Evolutionary conservation across 331 rosid genomes (phyloP).

Genomic region (Quercus tomentella): DNA sequence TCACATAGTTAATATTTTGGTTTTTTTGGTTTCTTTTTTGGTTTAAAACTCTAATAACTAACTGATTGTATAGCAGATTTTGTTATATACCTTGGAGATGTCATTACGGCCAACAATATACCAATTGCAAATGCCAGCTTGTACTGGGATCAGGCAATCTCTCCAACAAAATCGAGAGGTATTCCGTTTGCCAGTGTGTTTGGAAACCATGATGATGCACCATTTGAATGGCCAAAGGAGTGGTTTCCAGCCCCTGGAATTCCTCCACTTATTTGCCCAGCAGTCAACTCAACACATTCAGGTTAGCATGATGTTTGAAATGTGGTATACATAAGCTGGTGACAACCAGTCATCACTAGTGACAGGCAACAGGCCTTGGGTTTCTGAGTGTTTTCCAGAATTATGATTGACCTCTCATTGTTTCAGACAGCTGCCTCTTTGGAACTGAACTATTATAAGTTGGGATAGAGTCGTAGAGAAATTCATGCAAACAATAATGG

Average conservation of each 20-base stretch:
- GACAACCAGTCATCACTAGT: neutral
- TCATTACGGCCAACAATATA: constrained; percentile 76
- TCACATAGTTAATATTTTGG: neutral
- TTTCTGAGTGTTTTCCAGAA: neutral
- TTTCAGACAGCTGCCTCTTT: neutral
- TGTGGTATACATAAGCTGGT: neutral
- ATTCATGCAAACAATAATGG: neutral
- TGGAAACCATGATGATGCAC: constrained; percentile 87
- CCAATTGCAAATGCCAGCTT: constrained; percentile 63
- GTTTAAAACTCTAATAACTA: constrained; percentile 13
- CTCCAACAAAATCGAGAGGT: constrained; percentile 65
- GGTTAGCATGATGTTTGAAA: constrained; percentile 31
- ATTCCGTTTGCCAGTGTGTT: constrained; percentile 78
- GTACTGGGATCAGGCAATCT: constrained; percentile 74
- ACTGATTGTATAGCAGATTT: constrained; percentile 48
- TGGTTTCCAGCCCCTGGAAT: constrained; percentile 78
- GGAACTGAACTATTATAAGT: neutral
- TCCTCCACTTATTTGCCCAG: constrained; percentile 52
- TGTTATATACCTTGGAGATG: constrained; percentile 85
- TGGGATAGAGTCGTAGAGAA: neutral
- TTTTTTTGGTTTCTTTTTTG: constrained; percentile 2
- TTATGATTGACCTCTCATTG: neutral
- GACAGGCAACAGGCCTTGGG: neutral
- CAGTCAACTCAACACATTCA: constrained; percentile 24
- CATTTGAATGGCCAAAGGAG: constrained; percentile 74